Percentiles rank a stretch among this genome's conserved stretches.
Conservation (phyloP, 2,329 filamentous ascomycete species). For the Aspergillus sergii region DNA sequence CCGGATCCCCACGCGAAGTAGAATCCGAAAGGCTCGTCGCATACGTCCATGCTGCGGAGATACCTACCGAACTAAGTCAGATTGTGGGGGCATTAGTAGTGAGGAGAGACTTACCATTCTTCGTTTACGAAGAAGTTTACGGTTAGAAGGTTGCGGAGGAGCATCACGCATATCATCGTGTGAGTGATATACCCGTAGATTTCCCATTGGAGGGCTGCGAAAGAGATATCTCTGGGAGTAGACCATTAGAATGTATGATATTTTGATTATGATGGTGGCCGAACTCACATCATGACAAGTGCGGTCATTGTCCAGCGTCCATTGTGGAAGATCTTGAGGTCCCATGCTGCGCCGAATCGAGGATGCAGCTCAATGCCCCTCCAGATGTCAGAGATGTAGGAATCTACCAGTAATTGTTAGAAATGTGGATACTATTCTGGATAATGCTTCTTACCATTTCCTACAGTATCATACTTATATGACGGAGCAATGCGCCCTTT, state of each 20-base stretch:
- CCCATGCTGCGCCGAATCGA: conserved; percentile 45
- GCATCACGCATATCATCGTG: not conserved
- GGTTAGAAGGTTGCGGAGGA: not conserved
- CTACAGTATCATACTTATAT: not conserved
- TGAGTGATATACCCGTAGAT: not conserved
- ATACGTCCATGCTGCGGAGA: not conserved
- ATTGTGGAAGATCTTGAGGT: conserved; percentile 53
- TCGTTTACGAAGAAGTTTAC: not conserved
- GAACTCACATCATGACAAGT: conserved; percentile 43
- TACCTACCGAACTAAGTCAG: not conserved
- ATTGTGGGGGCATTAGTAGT: not conserved
- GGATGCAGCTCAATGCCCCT: conserved; percentile 54
- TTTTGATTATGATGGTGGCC: rapidly evolving
- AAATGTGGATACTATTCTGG: no score
- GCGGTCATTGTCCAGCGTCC: conserved; percentile 52
- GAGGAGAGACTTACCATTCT: not conserved
- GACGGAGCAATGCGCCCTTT: not conserved
- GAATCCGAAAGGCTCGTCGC: not conserved
- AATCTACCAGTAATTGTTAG: conserved; percentile 15
- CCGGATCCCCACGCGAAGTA: not conserved
- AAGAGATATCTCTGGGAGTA: not conserved
- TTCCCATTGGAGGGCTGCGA: not conserved
- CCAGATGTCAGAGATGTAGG: conserved; percentile 47
- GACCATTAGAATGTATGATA: not conserved
- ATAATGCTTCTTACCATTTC: not conserved